Evolutionary conservation across 257 asterid species (phyloP), one percentile per base, ranked within the genome.

Genomic region (Scutellaria minor): DNA sequence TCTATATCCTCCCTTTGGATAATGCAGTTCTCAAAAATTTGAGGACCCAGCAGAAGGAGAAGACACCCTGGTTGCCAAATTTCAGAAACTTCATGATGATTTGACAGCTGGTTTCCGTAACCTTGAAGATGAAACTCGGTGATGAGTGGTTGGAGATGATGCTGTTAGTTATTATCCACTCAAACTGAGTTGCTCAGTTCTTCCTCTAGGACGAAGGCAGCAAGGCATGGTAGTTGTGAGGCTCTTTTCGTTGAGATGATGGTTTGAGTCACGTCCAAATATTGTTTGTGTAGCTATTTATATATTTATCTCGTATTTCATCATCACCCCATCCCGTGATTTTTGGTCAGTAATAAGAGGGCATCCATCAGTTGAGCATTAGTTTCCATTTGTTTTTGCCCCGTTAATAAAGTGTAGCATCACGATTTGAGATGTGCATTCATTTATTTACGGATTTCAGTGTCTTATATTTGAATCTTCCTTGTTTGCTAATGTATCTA

Each of bases 41-140:
- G 99, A 94, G 88, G 99, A 94, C 52, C 99, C 99, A 27, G 99
- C 97, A 6, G 99, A 94, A 84, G 99, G 99, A 31, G 99, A 94
- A 83, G 96, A 84, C 0, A 83, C 64, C 55, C 79, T 94, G 72
- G 83, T 91, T 55, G 90, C 76, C 0, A 94, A 94, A 66, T 94
- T 94, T 66, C 79, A 89, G 86, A 94, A 94, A 85, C 99, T 94
- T 39, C 7, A 85, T 46, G 99, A 94, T 9, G 99, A 94, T 81
- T 78, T 94, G 77, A 81, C 87, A 22, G 90, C 97, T 78, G 99
- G 99, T 60, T 94, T 94, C 97, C 99, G 97, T 80, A 88, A 80
- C 80, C 97, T 94, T 46, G 99, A 94, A 76, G 99, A 94, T 7
- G 99, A 91, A 83, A 88, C 87, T 35, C 92, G 97, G 78, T 94